A percentile compares a stretch with the other conserved stretches of the same genome.
Conservation (phyloP, 2,329 filamentous ascomycete species). For the Sporothrix brunneoviolacea region DNA sequence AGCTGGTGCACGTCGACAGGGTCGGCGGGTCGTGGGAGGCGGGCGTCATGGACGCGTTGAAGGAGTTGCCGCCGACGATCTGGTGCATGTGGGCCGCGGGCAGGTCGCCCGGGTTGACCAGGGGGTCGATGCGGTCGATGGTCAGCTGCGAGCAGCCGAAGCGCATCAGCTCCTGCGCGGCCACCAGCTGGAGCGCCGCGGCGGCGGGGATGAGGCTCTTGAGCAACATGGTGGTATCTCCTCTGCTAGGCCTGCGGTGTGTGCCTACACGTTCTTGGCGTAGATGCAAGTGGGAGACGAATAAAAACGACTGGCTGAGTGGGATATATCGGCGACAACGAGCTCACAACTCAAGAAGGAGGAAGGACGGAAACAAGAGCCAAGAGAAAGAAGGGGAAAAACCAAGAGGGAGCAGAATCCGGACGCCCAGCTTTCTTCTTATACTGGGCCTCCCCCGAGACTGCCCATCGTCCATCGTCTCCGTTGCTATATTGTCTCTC, state of each 20-base stretch:
- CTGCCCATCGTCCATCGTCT: slow-evolving; percentile 1
- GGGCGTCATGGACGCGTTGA: slow-evolving; percentile 31
- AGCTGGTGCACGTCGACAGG: slow-evolving; percentile 21
- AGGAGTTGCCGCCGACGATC: slow-evolving; percentile 33
- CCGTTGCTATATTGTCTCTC: not conserved
- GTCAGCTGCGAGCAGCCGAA: slow-evolving; percentile 23
- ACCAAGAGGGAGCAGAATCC: not conserved
- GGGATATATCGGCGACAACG: too few species aligned
- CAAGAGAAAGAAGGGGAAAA: not conserved
- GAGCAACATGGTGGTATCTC: slow-evolving; percentile 22
- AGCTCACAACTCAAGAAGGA: not conserved
- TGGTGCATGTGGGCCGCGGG: slow-evolving; percentile 33
- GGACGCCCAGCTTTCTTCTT: not conserved
- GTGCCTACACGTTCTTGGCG: too few species aligned
- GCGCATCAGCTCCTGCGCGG: slow-evolving; percentile 29
- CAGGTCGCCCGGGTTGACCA: slow-evolving; percentile 30
- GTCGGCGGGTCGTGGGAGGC: slow-evolving; percentile 13
- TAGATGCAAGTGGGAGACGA: too few species aligned
- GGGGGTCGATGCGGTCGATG: slow-evolving; percentile 21
- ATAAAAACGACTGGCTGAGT: not conserved
- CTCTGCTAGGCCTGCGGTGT: too few species aligned
- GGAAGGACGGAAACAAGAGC: not conserved
- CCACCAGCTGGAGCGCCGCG: slow-evolving; percentile 20
- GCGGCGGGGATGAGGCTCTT: slow-evolving; percentile 24
- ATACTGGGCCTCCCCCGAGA: too few species aligned